Percentiles rank a stretch among this genome's conserved stretches.
These are phyloP conservation scores for Chenopodium suecicum DNA, from an alignment of 148 eudicot species.

Conservation along the genomic window DNA sequence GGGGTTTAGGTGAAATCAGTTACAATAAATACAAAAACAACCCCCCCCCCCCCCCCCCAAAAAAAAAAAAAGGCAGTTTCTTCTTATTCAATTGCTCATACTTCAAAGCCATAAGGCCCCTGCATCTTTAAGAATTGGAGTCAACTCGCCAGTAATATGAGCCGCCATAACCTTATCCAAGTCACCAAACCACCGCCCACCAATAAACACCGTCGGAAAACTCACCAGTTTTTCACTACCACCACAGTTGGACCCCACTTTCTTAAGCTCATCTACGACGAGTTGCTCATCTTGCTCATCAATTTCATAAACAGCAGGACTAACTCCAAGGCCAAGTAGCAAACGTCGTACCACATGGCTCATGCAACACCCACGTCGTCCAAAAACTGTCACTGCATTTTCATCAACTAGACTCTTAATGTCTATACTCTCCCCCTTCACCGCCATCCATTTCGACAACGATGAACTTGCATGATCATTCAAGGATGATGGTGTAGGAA, in stretches of 20 bases:
- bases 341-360: slow-evolving; percentile 52
- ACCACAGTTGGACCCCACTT: background rate
- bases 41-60: too few relatives aligned
- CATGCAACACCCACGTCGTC: slow-evolving; percentile 60
- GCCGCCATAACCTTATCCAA: slow-evolving; percentile 59
- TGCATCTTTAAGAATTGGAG: slow-evolving; percentile 57
- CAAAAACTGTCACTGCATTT: slow-evolving; percentile 49
- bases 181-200: slow-evolving; percentile 66
- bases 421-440: background rate
- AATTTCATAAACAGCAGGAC: slow-evolving; percentile 49
- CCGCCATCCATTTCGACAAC: background rate
- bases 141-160: slow-evolving; percentile 66
- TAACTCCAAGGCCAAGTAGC: slow-evolving; percentile 48
- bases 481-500: slow-evolving; percentile 12
- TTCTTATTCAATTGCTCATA: background rate
- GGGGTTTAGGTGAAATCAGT: background rate
- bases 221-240: slow-evolving; percentile 16
- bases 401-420: slow-evolving; percentile 36
- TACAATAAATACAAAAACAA: background rate
- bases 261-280: slow-evolving; percentile 31
- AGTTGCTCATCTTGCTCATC: slow-evolving; percentile 38
- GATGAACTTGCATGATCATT: slow-evolving; percentile 2
- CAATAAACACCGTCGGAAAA: slow-evolving; percentile 75
- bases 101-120: slow-evolving; percentile 59
- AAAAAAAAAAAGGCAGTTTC: background rate